Base-by-base conservation (phyloP, 2,329 filamentous ascomycete genomes). In the Botryotinia calthae region DNA sequence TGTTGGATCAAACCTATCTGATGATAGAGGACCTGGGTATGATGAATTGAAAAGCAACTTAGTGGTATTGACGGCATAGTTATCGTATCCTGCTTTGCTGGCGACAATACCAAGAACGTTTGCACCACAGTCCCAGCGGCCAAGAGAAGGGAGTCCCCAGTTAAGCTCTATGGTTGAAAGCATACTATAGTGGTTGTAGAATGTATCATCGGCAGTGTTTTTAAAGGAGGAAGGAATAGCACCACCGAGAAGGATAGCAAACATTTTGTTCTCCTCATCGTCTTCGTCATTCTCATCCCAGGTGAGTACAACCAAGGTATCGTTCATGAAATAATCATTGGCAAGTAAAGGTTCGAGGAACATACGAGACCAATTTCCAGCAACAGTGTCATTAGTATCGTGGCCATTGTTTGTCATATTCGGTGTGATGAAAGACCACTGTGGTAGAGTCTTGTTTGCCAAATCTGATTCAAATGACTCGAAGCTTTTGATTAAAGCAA, bases 331-430 rank as follows among this genome's bases (percentile, higher is more conserved):
- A 70, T 85, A 84, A 18, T 80, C 79, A 77, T 87, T 82, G 34
- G 80, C 80, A 12, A 89, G 79, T 6, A 89, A 82, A 7, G 87
- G 86, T 74, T 85, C 82, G 61, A 89, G 80, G 79, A 88, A 88
- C 73, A 79, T 80, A 59, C 83, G 83, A 44, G 83, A 83, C 87
- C 87, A 89, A 7, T 81, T 78, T 2, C 85, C 84, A 6, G 86
- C 84, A 58, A 82, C 82, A 22, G 83, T 84, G 18, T 88, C 83
- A 18, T 82, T 84, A 2, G 84, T 84, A 77, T 89, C 83, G 77
- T 93, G 90, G 48, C 89, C 91, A 77, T 91, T 88, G 75, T 87
- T 86, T 63, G 88, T 86, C 87, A 89, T 88, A 80, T 90, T 87
- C 0, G 88, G 88, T 0, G 86, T 86, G 80, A 90, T 86, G 81